A percentile compares a stretch with the other conserved stretches of the same genome.
Conservation (phyloP, 73 alveolate species). For the Symbiodinium natans region DNA sequence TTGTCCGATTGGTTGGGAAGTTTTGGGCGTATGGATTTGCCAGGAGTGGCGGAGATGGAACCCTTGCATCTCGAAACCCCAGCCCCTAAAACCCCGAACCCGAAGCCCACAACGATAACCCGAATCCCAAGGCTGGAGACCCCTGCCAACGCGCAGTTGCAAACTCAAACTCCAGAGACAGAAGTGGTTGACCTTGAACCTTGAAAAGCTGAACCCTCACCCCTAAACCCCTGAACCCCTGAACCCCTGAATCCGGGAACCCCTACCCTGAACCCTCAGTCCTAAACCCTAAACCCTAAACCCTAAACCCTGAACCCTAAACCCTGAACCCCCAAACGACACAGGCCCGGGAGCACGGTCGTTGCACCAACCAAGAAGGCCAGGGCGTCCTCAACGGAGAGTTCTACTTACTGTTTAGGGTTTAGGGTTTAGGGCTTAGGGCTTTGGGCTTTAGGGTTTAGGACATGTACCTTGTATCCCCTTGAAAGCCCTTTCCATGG, state of each 20-base stretch:
- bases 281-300: neutral
- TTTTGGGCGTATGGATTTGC: too few relatives aligned
- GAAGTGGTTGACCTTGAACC: too few relatives aligned
- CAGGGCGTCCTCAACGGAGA: constrained; percentile 17
- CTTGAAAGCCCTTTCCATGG: too few relatives aligned
- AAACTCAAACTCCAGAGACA: too few relatives aligned
- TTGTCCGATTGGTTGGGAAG: too few relatives aligned
- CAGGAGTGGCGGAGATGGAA: too few relatives aligned
- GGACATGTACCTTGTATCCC: too few relatives aligned
- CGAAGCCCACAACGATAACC: neutral
- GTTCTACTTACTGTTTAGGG: too few relatives aligned
- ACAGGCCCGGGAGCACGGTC: constrained; percentile 56
- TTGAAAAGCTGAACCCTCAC: too few relatives aligned
- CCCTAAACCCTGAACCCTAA: neutral
- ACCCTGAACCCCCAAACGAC: neutral
- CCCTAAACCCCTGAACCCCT: neutral
- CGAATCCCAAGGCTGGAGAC: neutral
- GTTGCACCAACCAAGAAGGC: constrained; percentile 95
- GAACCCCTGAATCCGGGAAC: neutral
- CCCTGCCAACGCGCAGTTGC: too few relatives aligned
- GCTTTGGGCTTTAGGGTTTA: too few relatives aligned
- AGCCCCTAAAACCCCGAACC: neutral
- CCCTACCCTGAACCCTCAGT: neutral
- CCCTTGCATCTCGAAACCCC: neutral
- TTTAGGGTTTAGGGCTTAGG: too few relatives aligned